A percentile compares a stretch with the other conserved stretches of the same genome.
Evolutionary conservation across 495 filamentous ascomycete genomes (phyloP).

Genomic region (Podospora bellae-mahoneyi): DNA sequence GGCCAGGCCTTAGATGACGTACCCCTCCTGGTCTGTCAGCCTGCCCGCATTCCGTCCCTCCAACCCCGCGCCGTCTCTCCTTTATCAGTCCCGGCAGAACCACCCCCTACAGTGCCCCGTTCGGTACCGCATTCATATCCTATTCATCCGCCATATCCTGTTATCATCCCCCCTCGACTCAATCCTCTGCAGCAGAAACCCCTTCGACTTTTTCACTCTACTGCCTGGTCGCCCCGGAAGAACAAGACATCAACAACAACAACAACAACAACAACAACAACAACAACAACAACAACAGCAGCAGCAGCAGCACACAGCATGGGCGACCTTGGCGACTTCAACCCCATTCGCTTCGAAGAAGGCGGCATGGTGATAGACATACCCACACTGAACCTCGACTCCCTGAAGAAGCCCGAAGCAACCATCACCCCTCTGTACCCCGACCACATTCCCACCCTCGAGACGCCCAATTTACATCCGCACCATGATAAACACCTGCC

Average conservation of each 20-base stretch:
- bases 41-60: conserved; percentile 17
- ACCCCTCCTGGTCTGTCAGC: conserved; percentile 15
- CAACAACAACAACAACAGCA: background rate
- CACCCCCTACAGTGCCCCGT: conserved; percentile 8
- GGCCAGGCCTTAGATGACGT: conserved; percentile 34
- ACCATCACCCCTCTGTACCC: conserved; percentile 4
- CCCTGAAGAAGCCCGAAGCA: conserved; percentile 18
- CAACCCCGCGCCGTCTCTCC: conserved; percentile 14
- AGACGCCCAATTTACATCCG: conserved; percentile 5
- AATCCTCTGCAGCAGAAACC: conserved; percentile 1
- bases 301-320: conserved; percentile 11
- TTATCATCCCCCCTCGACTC: conserved; percentile 4
- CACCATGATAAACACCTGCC: conserved; percentile 30
- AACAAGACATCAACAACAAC: background rate
- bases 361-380: background rate
- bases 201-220: conserved; percentile 18
- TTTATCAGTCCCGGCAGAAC: conserved; percentile 17
- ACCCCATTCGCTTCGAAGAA: conserved; percentile 11
- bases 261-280: background rate
- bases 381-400: conserved; percentile 16
- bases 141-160: background rate
- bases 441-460: conserved; percentile 12
- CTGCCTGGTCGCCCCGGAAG: background rate
- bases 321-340: conserved; percentile 14
- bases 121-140: conserved; percentile 1